Conservation (phyloP, 2,329 filamentous ascomycete species). For the Exophiala sp. region DNA sequence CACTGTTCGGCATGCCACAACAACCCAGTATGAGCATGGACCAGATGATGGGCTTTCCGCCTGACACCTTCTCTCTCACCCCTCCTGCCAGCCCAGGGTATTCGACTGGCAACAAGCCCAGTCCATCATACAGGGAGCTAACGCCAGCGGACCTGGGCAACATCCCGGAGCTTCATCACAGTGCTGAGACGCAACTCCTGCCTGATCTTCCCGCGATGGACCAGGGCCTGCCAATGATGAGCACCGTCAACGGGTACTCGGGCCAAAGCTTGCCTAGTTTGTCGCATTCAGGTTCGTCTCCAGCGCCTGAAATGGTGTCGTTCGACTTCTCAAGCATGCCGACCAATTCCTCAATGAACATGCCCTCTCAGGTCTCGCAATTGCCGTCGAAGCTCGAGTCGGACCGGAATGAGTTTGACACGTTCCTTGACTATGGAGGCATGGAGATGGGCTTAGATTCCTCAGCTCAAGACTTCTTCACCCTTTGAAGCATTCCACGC, state of each 20-base stretch:
- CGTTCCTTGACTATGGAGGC: slow-evolving; percentile 28
- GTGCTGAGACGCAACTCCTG: slow-evolving; percentile 14
- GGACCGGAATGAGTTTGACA: slow-evolving; percentile 28
- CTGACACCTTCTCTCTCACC: slow-evolving; percentile 42
- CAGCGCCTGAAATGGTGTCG: slow-evolving; percentile 24
- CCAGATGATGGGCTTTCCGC: slow-evolving; percentile 31
- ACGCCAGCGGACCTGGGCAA: slow-evolving; percentile 32
- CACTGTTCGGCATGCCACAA: slow-evolving; percentile 23
- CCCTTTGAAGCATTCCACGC: slow-evolving; percentile 8
- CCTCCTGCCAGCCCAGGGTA: slow-evolving; percentile 44
- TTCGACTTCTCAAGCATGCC: slow-evolving; percentile 26
- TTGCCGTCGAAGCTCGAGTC: slow-evolving; percentile 19
- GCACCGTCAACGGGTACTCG: slow-evolving; percentile 7
- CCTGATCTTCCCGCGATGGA: slow-evolving; percentile 22
- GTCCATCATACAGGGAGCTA: slow-evolving; percentile 36
- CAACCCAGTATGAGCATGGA: slow-evolving; percentile 14
- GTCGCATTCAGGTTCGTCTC: slow-evolving; percentile 26
- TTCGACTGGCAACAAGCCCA: slow-evolving; percentile 37
- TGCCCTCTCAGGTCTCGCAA: slow-evolving; percentile 10
- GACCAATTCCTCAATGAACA: slow-evolving; percentile 4
- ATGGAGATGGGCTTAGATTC: slow-evolving; percentile 24
- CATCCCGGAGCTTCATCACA: slow-evolving; percentile 7
- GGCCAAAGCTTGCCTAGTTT: slow-evolving; percentile 25
- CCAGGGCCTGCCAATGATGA: slow-evolving; percentile 14
- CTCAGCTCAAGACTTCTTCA: slow-evolving; percentile 25